phyloP scores from a whole-genome alignment of 345 rosid species.

The Brassica incana region DNA sequence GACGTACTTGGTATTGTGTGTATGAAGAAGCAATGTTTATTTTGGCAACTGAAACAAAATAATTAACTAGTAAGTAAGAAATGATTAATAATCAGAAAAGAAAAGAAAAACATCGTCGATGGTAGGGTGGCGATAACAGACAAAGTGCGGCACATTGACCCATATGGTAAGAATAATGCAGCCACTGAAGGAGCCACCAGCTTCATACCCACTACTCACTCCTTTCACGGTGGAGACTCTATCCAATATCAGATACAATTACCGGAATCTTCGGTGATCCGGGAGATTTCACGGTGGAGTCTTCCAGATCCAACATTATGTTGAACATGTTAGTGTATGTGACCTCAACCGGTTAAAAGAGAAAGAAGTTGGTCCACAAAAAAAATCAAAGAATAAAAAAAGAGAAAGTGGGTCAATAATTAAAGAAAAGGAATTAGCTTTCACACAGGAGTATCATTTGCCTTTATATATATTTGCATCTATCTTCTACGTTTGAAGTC shows the following conservation, averaged over 20 bases:
- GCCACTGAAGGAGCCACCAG: conserved; percentile 25
- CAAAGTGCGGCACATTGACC: conserved; percentile 17
- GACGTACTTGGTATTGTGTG: neutral
- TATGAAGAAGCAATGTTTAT: neutral
- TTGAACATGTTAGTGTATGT: conserved; percentile 35
- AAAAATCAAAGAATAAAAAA: neutral
- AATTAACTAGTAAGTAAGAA: neutral
- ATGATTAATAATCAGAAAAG: neutral
- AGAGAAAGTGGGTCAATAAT: conserved; percentile 3
- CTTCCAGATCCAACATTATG: conserved; percentile 28
- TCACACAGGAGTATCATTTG: conserved; percentile 33
- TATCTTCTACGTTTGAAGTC: neutral
- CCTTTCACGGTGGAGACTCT: conserved; percentile 8
- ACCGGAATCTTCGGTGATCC: conserved; percentile 27
- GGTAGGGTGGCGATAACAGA: neutral
- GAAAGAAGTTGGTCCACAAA: neutral
- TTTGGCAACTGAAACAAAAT: conserved; percentile 11
- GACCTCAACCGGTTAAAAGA: conserved; percentile 23
- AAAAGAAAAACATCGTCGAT: conserved; percentile 2
- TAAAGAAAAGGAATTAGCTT: conserved; percentile 16
- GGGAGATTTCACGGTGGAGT: conserved; percentile 22
- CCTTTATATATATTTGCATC: conserved; percentile 9
- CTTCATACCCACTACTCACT: conserved; percentile 19
- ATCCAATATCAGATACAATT: conserved; percentile 34
- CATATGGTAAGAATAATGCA: conserved; percentile 29